Base-by-base conservation (phyloP, 768 basidiomycete species). In the Pleurotus tuoliensis region DNA sequence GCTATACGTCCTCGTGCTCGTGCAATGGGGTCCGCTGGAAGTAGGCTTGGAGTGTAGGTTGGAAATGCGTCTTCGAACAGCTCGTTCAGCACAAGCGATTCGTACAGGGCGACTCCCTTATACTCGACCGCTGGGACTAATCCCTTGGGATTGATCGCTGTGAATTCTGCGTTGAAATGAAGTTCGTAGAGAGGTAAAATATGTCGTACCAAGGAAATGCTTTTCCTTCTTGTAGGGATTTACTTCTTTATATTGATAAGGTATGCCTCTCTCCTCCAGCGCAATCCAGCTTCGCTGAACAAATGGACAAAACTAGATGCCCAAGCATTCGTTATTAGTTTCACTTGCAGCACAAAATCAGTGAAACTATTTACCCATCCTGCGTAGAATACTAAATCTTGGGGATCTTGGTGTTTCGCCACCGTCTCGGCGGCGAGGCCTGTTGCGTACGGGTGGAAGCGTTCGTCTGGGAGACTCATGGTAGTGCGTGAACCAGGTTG, bases 141-240 rank as follows among this genome's bases (percentile, higher is more conserved):
- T 4, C 88, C 87, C 62, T 83, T 85, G 0, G 88, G 87, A 58
- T 87, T 87, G 62, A 89, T 77, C 34, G 73, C 75, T 73, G 64
- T 47, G 30, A 63, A 58, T 27, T 25, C 51, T 20, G 27, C 27
- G 47, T 38, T 40, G 55, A 4, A 9, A 12, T n/a, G 3, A 5
- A n/a, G 15, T 25, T 18, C 24, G 43, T 30, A 50, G 41, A 22
- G 9, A 9, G 56, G 16, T 41, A 25, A 34, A 15, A 37, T 24
- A 15, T 4, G 27, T 56, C 74, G 37, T 58, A 80, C 81, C 77
- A 27, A 83, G 71, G 63, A 82, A 83, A 41, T 80, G 74, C 13
- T 75, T 69, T 62, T 82, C 82, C 61, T 87, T 88, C 69, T 84
- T 84, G 73, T 88, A 88, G 2, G 86, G 84, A 67, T 87, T 85